A percentile compares a stretch with the other conserved stretches of the same genome.
Evolutionary conservation across 139 green algal species (phyloP).

Genomic region (Chlamydomonas eustigma): DNA sequence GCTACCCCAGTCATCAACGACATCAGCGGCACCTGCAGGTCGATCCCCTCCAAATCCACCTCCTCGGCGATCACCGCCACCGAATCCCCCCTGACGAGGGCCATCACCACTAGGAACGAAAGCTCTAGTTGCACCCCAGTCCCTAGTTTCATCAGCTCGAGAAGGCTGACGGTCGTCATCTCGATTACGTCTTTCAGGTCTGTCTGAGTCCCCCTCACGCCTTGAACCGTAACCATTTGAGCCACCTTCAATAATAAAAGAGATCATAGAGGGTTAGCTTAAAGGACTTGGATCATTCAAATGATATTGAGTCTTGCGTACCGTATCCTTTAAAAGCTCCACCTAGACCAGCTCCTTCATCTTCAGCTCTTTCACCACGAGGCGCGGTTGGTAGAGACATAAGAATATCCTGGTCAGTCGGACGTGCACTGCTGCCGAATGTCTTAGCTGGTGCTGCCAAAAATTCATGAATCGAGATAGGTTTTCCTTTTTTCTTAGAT

Average conservation of each 20-base stretch:
- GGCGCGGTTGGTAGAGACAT: not conserved
- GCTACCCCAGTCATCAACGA: slow-evolving; percentile 66
- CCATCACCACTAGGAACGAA: slow-evolving; percentile 47
- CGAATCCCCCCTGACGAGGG: slow-evolving; percentile 25
- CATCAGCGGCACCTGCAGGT: slow-evolving; percentile 61
- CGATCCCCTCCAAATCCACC: slow-evolving; percentile 37
- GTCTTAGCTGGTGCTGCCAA: not conserved
- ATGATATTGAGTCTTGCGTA: too few species aligned
- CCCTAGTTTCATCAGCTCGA: slow-evolving; percentile 62
- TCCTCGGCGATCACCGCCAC: slow-evolving; percentile 12
- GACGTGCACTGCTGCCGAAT: not conserved
- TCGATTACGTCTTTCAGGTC: not conserved
- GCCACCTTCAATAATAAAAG: too few species aligned
- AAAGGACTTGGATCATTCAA: too few species aligned
- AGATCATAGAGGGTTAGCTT: too few species aligned
- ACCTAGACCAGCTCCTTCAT: not conserved
- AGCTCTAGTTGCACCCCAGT: slow-evolving; percentile 73
- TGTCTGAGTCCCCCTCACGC: not conserved
- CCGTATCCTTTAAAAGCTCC: not conserved
- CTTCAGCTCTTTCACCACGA: not conserved
- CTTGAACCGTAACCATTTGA: too few species aligned
- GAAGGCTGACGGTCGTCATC: slow-evolving; percentile 37
- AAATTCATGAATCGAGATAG: not conserved
- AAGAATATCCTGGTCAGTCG: not conserved
- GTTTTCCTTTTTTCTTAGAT: not conserved